Evolutionary conservation across 2,329 filamentous ascomycete genomes (phyloP), one percentile per base, ranked within the genome.

Genomic region (Dactylellina cionopaga): DNA sequence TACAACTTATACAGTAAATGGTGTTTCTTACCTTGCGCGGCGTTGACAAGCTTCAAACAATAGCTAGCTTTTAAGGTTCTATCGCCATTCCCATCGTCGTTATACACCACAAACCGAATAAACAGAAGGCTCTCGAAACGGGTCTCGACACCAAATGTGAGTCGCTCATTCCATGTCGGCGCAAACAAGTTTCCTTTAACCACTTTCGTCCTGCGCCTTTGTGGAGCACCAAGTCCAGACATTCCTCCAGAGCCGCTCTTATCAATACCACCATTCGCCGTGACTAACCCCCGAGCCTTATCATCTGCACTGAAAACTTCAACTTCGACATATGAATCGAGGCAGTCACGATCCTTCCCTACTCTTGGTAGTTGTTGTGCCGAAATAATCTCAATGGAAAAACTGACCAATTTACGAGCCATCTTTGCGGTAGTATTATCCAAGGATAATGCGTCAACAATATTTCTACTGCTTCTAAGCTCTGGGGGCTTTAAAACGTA

Each of bases 291-390:
- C 52, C 92, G 91, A 55, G 89, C 87, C 82, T 95, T 94, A 82
- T 97, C 94, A 80, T 97, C 95, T 39, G 94, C 91, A 77, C 93
- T 90, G 79, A 96, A 95, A 78, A 98, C 90, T 80, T 99, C 94
- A 27, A 98, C 90, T 81, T 98, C 93, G 65, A 98, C 87, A 78
- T 96, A 98, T 0, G 95, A 93, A 78, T 97, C 93, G 81, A 98
- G 89, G n/a, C 88, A 86, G 74, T 93, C 68, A 15, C 68, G 52
- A 43, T 66, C 60, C 37, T 66, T 65, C n/a, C 59, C 68, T 22
- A 65, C 68, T 19, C 93, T 88, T 80, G 96, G 96, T 65, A 99
- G 87, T 79, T 97, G 92, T 80, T 98, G 94, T 5, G 94, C 95
- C 13, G 95, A 98, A 77, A 98, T 90, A 77, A 98, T 87, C 75